phyloP scores from a whole-genome alignment of 2,329 filamentous ascomycete species.

The Microthyrium microscopicum region DNA sequence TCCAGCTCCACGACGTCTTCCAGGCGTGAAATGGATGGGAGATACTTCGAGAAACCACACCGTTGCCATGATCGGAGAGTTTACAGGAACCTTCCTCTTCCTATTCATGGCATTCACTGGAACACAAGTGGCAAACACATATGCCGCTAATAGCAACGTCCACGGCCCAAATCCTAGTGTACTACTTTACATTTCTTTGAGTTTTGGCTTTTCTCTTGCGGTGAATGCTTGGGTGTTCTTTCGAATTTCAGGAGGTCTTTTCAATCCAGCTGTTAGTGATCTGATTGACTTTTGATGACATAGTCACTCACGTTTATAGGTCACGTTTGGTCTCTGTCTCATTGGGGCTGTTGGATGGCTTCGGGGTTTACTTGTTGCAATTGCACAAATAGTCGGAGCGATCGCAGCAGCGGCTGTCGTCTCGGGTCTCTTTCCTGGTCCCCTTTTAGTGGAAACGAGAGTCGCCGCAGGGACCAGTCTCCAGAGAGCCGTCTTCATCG shows the following conservation, averaged over 20 bases:
- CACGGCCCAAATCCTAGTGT: slow-evolving; percentile 17
- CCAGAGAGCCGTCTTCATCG: slow-evolving; percentile 30
- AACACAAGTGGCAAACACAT: slow-evolving; percentile 24
- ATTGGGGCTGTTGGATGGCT: slow-evolving; percentile 30
- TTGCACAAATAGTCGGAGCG: slow-evolving; percentile 28
- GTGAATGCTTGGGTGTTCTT: slow-evolving; percentile 30
- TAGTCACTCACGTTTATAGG: no score
- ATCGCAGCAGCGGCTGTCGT: slow-evolving; percentile 30
- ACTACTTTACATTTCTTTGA: slow-evolving; percentile 23
- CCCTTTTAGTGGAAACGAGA: slow-evolving; percentile 28
- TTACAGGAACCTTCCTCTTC: slow-evolving; percentile 29
- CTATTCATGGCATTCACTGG: slow-evolving; percentile 25
- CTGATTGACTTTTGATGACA: no score
- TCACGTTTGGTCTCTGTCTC: slow-evolving; percentile 30
- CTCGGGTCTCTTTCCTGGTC: slow-evolving; percentile 26
- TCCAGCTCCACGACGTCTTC: slow-evolving; percentile 3
- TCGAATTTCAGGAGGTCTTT: slow-evolving; percentile 23
- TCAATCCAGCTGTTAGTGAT: slow-evolving; percentile 17
- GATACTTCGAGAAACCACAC: slow-evolving; percentile 19
- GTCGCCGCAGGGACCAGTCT: slow-evolving; percentile 21
- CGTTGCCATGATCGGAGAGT: slow-evolving; percentile 29
- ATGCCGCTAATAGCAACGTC: slow-evolving; percentile 10
- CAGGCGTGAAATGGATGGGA: slow-evolving; percentile 4
- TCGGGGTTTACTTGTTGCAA: slow-evolving; percentile 25
- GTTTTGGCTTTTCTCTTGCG: slow-evolving; percentile 26